Evolutionary conservation across 2,329 filamentous ascomycete species (phyloP).

Genomic region (Cercospora sp.): DNA sequence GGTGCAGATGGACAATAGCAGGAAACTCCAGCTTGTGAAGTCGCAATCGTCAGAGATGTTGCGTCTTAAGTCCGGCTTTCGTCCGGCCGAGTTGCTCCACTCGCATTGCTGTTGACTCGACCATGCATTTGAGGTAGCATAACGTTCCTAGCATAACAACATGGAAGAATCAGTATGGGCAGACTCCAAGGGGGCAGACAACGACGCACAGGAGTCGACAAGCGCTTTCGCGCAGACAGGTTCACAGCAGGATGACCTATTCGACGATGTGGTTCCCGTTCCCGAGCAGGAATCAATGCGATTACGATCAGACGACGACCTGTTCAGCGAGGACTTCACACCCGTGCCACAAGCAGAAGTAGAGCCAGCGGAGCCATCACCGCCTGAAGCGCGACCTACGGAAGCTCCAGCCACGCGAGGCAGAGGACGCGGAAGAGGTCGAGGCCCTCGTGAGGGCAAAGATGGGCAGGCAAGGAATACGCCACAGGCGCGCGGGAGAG

Average conservation of each 20-base stretch:
- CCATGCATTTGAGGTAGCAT: neutral
- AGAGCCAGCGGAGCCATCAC: conserved; percentile 13
- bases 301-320: conserved; percentile 52
- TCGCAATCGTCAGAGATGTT: neutral
- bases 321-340: conserved; percentile 54
- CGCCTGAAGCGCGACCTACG: conserved; percentile 18
- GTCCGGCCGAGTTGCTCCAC: neutral
- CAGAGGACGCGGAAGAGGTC: conserved; percentile 29
- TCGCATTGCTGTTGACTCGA: neutral
- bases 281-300: conserved; percentile 49
- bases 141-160: neutral
- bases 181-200: neutral
- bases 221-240: conserved; percentile 38
- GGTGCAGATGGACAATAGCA: neutral
- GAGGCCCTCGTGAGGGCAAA: conserved; percentile 23
- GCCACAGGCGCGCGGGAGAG: neutral
- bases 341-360: conserved; percentile 47
- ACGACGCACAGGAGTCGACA: neutral
- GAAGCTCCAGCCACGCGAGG: conserved; percentile 18
- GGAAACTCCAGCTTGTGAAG: neutral
- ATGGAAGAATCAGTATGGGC: conserved; percentile 13
- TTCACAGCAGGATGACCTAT: conserved; percentile 37
- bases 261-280: conserved; percentile 38
- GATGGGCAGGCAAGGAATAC: conserved; percentile 10
- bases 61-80: neutral